A percentile compares a stretch with the other conserved stretches of the same genome.
Conservation (phyloP, 2,329 filamentous ascomycete genomes). For the Hymenoscyphus infarciens region DNA sequence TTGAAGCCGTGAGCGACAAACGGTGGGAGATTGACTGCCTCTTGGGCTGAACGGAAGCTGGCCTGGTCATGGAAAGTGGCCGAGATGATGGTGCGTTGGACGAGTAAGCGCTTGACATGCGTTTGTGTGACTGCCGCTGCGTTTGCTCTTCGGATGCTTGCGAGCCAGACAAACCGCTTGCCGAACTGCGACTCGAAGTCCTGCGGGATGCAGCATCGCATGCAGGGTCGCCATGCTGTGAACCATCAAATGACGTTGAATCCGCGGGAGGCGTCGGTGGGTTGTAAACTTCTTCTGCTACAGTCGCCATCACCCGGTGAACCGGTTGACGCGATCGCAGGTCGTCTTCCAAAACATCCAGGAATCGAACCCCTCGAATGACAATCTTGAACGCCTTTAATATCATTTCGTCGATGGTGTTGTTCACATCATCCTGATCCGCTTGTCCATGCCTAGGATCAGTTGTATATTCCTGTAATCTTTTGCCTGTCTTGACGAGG, state of each 20-base stretch:
- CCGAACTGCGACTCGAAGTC: conserved; percentile 32
- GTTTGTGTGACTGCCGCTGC: conserved; percentile 32
- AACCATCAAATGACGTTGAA: conserved; percentile 43
- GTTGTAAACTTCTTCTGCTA: conserved; percentile 54
- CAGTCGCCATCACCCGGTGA: conserved; percentile 57
- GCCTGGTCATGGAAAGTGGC: conserved; percentile 28
- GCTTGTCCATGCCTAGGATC: conserved; percentile 37
- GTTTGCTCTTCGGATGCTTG: conserved; percentile 31
- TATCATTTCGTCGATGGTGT: conserved; percentile 87
- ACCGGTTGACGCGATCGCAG: conserved; percentile 46
- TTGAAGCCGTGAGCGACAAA: conserved; percentile 69
- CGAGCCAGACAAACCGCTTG: conserved; percentile 28
- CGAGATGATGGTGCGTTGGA: conserved; percentile 23
- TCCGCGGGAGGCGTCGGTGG: conserved; percentile 64
- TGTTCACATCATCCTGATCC: conserved; percentile 59
- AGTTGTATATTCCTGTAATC: conserved; percentile 67
- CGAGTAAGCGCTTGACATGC: conserved; percentile 26
- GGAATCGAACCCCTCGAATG: conserved; percentile 83
- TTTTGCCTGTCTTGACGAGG: conserved; percentile 84
- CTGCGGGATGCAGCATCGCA: conserved; percentile 31
- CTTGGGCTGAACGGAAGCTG: conserved; percentile 27
- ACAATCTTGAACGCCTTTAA: conserved; percentile 91
- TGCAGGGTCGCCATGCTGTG: conserved; percentile 44
- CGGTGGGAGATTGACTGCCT: conserved; percentile 55
- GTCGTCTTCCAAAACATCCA: conserved; percentile 77